A percentile compares a stretch with the other conserved stretches of the same genome.
These are phyloP conservation scores for Plasmodium gaboni DNA, from an alignment of 169 alveolate species.

Conservation along the genomic window DNA sequence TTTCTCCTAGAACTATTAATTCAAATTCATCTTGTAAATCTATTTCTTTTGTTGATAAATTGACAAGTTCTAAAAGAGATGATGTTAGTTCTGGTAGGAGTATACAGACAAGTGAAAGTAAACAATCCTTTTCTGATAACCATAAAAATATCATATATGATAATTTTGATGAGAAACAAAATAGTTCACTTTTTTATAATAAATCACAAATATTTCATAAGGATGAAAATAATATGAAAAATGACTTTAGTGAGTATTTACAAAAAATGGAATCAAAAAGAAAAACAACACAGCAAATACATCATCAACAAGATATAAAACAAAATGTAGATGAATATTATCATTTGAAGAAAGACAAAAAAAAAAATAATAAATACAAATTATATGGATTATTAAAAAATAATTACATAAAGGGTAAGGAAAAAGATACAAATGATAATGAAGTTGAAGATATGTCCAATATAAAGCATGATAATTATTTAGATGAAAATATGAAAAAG, in stretches of 20 bases:
- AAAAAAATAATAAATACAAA: too few species aligned
- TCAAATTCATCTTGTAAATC: conserved; percentile 19
- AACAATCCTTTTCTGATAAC: not conserved
- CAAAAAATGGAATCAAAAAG: too few species aligned
- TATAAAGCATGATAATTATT: conserved; percentile 15
- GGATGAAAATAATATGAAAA: not conserved
- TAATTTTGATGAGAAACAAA: not conserved
- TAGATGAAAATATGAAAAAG: not conserved
- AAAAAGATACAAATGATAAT: not conserved
- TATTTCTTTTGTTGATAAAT: conserved; percentile 1
- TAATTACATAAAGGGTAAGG: not conserved
- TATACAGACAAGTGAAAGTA: not conserved
- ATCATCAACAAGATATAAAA: too few species aligned
- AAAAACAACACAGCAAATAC: too few species aligned
- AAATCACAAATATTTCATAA: not conserved
- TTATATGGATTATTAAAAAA: not conserved
- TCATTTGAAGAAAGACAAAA: not conserved
- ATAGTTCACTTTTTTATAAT: not conserved
- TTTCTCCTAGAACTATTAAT: conserved; percentile 9
- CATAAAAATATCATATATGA: not conserved
- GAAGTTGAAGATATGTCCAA: not conserved
- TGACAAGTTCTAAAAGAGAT: conserved; percentile 15
- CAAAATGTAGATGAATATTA: too few species aligned
- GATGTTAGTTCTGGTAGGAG: not conserved
- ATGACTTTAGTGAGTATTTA: too few species aligned